phyloP scores from a whole-genome alignment of 768 basidiomycete species.

The Rhodocollybia butyracea region DNA sequence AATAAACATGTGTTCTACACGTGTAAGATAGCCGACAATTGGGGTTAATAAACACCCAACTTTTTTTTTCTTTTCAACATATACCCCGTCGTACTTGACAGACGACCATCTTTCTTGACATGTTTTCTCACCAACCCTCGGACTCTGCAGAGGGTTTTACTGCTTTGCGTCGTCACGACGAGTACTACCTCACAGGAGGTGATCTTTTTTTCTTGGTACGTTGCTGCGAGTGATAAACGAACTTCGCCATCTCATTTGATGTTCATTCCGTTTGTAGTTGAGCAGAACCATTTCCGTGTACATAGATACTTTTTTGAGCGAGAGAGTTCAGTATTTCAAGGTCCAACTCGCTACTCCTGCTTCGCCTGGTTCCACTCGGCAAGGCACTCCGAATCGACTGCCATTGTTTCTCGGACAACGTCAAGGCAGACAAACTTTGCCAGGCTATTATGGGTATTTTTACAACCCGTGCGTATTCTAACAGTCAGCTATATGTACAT shows the following conservation, averaged over 20 bases:
- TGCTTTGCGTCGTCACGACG: conserved; percentile 25
- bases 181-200: conserved; percentile 50
- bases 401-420: conserved; percentile 42
- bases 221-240: conserved; percentile 25
- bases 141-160: conserved; percentile 17
- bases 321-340: conserved; percentile 46
- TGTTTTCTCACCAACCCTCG: conserved; percentile 6
- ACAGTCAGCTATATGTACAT: background rate
- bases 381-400: conserved; percentile 39
- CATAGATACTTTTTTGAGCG: conserved; percentile 53
- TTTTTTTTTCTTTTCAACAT: conserved; percentile 1
- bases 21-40: conserved; percentile 7
- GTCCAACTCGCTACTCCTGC: conserved; percentile 29
- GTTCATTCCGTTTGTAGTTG: conserved; percentile 38
- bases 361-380: conserved; percentile 24
- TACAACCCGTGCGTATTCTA: conserved; percentile 43
- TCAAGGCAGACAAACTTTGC: conserved; percentile 38
- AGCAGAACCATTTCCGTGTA: conserved; percentile 48
- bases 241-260: conserved; percentile 26
- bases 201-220: conserved; percentile 51
- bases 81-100: conserved; percentile 7
- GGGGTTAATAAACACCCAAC: background rate
- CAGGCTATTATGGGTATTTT: conserved; percentile 52
- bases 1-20: conserved; percentile 10
- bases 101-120: conserved; percentile 1